Percentiles rank a stretch among this genome's conserved stretches.
These are phyloP conservation scores for Zalerion maritima DNA, from an alignment of 495 filamentous ascomycete genomes.

Conservation along the genomic window DNA sequence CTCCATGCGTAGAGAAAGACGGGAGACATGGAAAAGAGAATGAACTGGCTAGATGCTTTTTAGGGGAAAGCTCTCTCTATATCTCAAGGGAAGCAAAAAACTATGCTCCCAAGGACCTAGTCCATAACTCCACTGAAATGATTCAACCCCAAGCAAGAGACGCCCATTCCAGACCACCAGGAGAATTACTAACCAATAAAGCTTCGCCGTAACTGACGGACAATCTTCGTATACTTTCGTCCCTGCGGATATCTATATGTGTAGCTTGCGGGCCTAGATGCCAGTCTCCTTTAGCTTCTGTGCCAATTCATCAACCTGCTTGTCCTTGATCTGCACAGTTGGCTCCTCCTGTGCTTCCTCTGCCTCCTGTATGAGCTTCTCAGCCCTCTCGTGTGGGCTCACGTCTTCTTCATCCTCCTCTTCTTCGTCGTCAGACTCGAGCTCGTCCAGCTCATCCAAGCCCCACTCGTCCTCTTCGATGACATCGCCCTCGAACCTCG, in stretches of 20 bases:
- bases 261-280: slow-evolving; percentile 15
- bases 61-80: no score
- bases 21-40: no score
- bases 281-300: slow-evolving; percentile 54
- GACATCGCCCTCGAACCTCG: slow-evolving; percentile 42
- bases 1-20: no score
- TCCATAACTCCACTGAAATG: no score
- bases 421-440: slow-evolving; percentile 58
- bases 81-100: no score
- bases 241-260: slow-evolving; percentile 2
- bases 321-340: slow-evolving; percentile 55
- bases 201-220: no score
- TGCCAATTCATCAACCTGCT: slow-evolving; percentile 68
- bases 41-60: no score
- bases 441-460: slow-evolving; percentile 67
- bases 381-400: slow-evolving; percentile 40
- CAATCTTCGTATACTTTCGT: no score
- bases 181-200: no score
- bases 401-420: slow-evolving; percentile 46
- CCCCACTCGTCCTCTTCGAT: slow-evolving; percentile 62
- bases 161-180: no score
- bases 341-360: slow-evolving; percentile 62
- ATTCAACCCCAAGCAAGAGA: no score
- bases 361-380: slow-evolving; percentile 52
- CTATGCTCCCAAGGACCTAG: no score